These are phyloP conservation scores for Rhizopus delemar DNA, from an alignment of 371 early-diverging fungal species.

Conservation along the genomic window DNA sequence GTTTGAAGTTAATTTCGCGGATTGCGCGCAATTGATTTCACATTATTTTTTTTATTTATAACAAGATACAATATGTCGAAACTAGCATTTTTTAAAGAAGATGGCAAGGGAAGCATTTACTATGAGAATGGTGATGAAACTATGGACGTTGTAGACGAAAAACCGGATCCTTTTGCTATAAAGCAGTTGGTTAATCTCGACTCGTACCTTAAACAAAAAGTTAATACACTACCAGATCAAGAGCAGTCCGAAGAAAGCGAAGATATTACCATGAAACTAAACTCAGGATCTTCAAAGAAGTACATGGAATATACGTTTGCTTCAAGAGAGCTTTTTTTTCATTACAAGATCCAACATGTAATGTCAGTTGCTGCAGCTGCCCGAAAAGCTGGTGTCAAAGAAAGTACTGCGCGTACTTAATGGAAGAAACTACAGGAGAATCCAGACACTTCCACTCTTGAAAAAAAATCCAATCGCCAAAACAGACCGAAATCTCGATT, in stretches of 20 bases:
- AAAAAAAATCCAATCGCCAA: no score
- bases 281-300: background rate
- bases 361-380: no score
- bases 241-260: background rate
- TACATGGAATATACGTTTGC: constrained; percentile 1
- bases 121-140: constrained; percentile 1
- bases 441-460: no score
- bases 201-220: constrained; percentile 3
- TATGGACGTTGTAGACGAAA: constrained; percentile 8
- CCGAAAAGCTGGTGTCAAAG: no score
- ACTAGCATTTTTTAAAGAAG: constrained; percentile 2
- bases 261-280: background rate
- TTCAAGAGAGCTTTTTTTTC: no score
- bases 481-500: no score
- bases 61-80: constrained; percentile 1
- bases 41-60: background rate
- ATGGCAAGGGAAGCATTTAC: constrained; percentile 2
- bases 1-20: constrained; percentile 4
- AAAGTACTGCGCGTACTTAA: no score
- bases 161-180: constrained; percentile 7
- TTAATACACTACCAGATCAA: no score
- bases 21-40: background rate
- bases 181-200: constrained; percentile 8
- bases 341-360: no score
- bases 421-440: no score